A percentile compares a stretch with the other conserved stretches of the same genome.
Evolutionary conservation across 768 basidiomycete genomes (phyloP).

Genomic region (Xerocomus spinulosus): DNA sequence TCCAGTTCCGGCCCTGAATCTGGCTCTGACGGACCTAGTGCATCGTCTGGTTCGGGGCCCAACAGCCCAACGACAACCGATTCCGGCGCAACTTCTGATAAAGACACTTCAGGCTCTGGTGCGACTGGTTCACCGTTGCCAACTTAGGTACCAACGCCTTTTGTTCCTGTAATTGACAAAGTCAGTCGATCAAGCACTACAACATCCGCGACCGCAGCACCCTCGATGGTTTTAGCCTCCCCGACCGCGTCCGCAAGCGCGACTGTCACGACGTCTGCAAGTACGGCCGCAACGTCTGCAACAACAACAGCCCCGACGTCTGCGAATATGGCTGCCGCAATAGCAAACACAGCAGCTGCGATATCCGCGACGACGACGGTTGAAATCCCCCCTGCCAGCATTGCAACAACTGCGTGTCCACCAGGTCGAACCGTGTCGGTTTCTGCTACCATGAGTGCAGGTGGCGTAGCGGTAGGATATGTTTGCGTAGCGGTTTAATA

Average conservation of each 20-base stretch:
- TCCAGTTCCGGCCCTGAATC: not conserved
- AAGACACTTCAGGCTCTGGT: not conserved
- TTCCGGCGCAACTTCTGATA: not conserved
- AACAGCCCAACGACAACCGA: not conserved
- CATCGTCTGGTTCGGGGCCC: not conserved
- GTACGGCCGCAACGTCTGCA: not conserved
- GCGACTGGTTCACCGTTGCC: not conserved
- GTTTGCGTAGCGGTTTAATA: constrained; percentile 14
- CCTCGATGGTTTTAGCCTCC: not conserved
- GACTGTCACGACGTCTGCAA: not conserved
- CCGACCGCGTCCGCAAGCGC: not conserved
- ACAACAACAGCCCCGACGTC: not conserved
- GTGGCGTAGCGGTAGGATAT: not conserved
- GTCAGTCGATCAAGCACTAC: not conserved
- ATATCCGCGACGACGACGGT: no score
- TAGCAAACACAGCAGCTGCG: no score
- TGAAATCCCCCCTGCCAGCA: no score
- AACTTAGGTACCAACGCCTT: not conserved
- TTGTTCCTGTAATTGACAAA: not conserved
- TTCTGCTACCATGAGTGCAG: not conserved
- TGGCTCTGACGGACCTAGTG: not conserved
- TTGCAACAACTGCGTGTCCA: constrained; percentile 5
- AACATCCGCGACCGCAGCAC: not conserved
- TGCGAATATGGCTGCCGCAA: not conserved
- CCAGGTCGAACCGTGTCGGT: constrained; percentile 9